A percentile compares a stretch with the other conserved stretches of the same genome.
Conservation (phyloP, 1,139 yeast genomes). For the Pichia sp. region DNA sequence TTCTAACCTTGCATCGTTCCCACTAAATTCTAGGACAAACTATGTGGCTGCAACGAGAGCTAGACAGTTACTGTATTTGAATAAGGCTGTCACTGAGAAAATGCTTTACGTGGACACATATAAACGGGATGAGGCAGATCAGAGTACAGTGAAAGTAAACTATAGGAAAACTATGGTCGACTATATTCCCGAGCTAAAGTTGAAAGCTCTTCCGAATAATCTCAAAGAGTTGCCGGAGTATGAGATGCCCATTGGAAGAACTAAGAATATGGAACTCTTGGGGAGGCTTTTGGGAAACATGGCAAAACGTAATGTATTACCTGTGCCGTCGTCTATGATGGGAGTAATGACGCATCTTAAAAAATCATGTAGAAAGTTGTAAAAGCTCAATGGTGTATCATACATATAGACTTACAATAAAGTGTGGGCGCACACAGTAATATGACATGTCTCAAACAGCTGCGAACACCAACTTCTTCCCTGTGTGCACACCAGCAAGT, state of each 20-base stretch:
- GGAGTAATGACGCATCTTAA: background rate
- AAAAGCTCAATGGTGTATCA: background rate
- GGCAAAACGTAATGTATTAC: slow-evolving; percentile 1
- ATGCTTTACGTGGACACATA: slow-evolving; percentile 20
- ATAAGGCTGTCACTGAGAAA: slow-evolving; percentile 25
- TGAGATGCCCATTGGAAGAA: slow-evolving; percentile 3
- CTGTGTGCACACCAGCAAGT: no score
- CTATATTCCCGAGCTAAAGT: slow-evolving; percentile 13
- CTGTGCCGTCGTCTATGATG: background rate
- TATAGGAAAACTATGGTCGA: slow-evolving; percentile 10
- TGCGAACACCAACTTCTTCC: background rate
- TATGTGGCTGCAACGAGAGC: slow-evolving; percentile 71
- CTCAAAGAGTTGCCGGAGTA: slow-evolving; percentile 13
- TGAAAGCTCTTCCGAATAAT: slow-evolving; percentile 8
- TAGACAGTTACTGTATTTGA: slow-evolving; percentile 45
- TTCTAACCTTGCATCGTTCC: background rate
- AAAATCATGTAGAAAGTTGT: background rate
- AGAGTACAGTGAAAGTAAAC: slow-evolving; percentile 1
- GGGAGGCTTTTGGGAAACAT: slow-evolving; percentile 3
- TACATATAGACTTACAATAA: background rate
- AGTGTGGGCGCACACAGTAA: background rate
- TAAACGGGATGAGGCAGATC: background rate
- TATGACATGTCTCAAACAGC: slow-evolving; percentile 1
- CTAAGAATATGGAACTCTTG: background rate
- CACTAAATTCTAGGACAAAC: slow-evolving; percentile 12